phyloP scores from a whole-genome alignment of 768 basidiomycete genomes.

The Omphalotus guepiniiformis region DNA sequence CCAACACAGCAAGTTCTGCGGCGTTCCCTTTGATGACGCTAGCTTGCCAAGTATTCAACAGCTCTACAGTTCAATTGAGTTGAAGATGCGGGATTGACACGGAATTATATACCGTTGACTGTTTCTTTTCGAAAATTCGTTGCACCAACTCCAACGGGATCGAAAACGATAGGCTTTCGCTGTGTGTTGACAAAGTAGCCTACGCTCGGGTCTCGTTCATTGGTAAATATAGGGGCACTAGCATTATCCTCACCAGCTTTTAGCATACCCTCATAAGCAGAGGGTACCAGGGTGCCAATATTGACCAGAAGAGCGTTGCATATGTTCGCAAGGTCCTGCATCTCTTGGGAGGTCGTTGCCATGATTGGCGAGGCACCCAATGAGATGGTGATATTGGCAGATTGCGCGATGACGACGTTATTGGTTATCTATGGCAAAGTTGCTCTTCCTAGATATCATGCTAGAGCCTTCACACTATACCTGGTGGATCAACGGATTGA shows the following conservation, averaged over 20 bases:
- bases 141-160: conserved; percentile 91
- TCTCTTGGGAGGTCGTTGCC: conserved; percentile 81
- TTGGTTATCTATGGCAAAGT: conserved; percentile 69
- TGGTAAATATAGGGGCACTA: background rate
- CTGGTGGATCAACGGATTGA: conserved; percentile 79
- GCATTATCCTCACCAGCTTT: conserved; percentile 49
- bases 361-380: conserved; percentile 88
- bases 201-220: conserved; percentile 15
- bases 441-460: background rate
- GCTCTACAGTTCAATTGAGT: conserved; percentile 43
- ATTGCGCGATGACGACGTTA: conserved; percentile 83
- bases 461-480: conserved; percentile 26
- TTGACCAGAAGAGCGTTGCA: conserved; percentile 76
- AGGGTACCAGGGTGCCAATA: conserved; percentile 69
- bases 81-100: conserved; percentile 7
- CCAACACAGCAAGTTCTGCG: conserved; percentile 77
- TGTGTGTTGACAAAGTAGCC: conserved; percentile 59
- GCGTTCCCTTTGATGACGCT: conserved; percentile 95
- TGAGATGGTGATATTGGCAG: conserved; percentile 86
- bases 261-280: conserved; percentile 68
- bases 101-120: conserved; percentile 42
- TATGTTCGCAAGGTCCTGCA: conserved; percentile 67
- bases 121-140: conserved; percentile 62
- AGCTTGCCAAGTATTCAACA: conserved; percentile 76
- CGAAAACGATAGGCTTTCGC: conserved; percentile 78